Conservation (phyloP, 176 grass and related monocot genomes). For the Thinopyrum elongatum region DNA sequence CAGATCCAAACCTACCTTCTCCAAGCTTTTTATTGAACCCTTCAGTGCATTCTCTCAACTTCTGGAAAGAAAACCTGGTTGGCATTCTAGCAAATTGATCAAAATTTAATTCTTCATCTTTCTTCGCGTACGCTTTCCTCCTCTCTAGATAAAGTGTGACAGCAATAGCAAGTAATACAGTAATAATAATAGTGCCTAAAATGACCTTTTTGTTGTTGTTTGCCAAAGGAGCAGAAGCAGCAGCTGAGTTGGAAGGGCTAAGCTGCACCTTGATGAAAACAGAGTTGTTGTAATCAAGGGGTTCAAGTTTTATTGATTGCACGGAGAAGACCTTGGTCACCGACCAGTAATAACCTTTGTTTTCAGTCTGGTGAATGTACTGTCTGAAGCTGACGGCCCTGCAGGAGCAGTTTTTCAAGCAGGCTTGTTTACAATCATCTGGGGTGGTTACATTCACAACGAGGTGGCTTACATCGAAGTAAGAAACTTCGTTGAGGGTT, state of each 20-base stretch:
- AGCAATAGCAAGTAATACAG: background rate
- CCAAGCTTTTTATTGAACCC: no score
- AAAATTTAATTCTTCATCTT: background rate
- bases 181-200: background rate
- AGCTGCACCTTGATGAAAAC: background rate
- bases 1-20: no score
- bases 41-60: no score
- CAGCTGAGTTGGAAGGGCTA: background rate
- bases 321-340: no score
- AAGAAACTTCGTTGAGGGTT: slow-evolving; percentile 19
- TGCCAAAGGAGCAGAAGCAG: no score
- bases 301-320: background rate
- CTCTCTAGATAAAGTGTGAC: background rate
- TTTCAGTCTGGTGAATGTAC: no score
- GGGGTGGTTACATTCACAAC: background rate
- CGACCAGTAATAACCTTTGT: no score
- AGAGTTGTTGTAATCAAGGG: background rate
- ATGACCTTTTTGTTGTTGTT: background rate
- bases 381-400: no score
- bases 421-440: no score
- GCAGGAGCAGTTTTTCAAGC: no score
- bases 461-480: background rate
- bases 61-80: no score
- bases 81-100: background rate
- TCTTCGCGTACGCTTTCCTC: background rate